These are phyloP conservation scores for Clathrus columnatus DNA, from an alignment of 768 basidiomycete genomes.

Conservation along the genomic window DNA sequence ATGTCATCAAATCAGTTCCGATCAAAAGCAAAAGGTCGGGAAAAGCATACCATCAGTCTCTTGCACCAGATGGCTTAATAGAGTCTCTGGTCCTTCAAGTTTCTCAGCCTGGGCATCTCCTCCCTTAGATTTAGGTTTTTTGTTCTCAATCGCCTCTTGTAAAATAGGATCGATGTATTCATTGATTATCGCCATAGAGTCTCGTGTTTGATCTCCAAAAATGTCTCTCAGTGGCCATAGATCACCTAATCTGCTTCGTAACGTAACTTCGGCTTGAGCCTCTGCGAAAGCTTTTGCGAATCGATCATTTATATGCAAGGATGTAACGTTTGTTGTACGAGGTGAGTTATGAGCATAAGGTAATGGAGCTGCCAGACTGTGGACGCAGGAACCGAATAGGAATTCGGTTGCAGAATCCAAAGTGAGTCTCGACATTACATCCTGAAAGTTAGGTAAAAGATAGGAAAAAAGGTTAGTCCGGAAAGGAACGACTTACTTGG, in stretches of 20 bases:
- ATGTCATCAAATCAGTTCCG: too few species aligned
- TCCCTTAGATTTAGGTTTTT: slow-evolving; percentile 24
- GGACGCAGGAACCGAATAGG: slow-evolving; percentile 22
- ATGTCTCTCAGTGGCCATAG: slow-evolving; percentile 49
- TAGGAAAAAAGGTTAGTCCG: background rate
- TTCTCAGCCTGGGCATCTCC: too few species aligned
- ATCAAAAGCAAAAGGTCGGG: background rate
- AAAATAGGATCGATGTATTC: slow-evolving; percentile 41
- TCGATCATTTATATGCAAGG: slow-evolving; percentile 27
- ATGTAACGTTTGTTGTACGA: background rate
- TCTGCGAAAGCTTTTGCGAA: slow-evolving; percentile 43
- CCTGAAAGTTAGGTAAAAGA: background rate
- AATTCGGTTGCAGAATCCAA: slow-evolving; percentile 26
- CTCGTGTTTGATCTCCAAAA: slow-evolving; percentile 32
- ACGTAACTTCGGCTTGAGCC: slow-evolving; percentile 36
- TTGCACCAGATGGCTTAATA: slow-evolving; percentile 49
- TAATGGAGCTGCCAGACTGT: slow-evolving; percentile 18
- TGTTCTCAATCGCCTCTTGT: slow-evolving; percentile 35
- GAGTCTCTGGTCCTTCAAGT: slow-evolving; percentile 38
- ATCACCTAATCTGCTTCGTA: slow-evolving; percentile 36
- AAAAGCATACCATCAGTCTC: slow-evolving; percentile 32
- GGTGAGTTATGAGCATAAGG: slow-evolving; percentile 8
- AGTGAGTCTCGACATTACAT: slow-evolving; percentile 9
- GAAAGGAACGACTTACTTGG: slow-evolving; percentile 11
- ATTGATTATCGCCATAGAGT: slow-evolving; percentile 46